These are phyloP conservation scores for Boletus insuetus DNA, from an alignment of 768 basidiomycete genomes.

Conservation along the genomic window DNA sequence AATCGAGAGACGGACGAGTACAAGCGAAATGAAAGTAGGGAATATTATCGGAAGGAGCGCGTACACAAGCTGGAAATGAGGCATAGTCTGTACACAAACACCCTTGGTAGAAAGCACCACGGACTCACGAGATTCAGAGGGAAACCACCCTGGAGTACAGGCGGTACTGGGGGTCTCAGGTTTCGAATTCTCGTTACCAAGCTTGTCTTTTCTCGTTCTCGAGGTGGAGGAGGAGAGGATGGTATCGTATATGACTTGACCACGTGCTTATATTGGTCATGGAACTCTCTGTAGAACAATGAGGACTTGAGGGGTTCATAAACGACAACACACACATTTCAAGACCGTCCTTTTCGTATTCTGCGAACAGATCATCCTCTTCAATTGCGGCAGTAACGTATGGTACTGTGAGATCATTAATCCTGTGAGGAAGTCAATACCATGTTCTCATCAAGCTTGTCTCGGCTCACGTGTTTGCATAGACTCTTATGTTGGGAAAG, in stretches of 20 bases:
- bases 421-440: constrained; percentile 33
- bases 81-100: not conserved
- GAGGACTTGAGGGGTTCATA: constrained; percentile 1
- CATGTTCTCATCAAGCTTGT: not conserved
- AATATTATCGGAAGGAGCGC: constrained; percentile 61
- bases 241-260: constrained; percentile 53
- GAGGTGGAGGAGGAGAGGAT: constrained; percentile 40
- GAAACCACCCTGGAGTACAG: constrained; percentile 55
- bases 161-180: constrained; percentile 50
- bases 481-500: constrained; percentile 72
- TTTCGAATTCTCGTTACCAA: constrained; percentile 47
- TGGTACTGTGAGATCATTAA: constrained; percentile 80
- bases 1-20: constrained; percentile 54
- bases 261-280: constrained; percentile 55
- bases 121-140: constrained; percentile 68
- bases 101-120: not conserved
- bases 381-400: constrained; percentile 79
- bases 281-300: constrained; percentile 43
- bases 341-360: constrained; percentile 54
- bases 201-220: constrained; percentile 36
- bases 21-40: constrained; percentile 53
- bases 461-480: constrained; percentile 68
- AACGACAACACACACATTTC: constrained; percentile 47
- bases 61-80: constrained; percentile 46
- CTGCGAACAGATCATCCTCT: constrained; percentile 60